Conservation (phyloP, 2,329 filamentous ascomycete genomes). For the Helotiales sp. region DNA sequence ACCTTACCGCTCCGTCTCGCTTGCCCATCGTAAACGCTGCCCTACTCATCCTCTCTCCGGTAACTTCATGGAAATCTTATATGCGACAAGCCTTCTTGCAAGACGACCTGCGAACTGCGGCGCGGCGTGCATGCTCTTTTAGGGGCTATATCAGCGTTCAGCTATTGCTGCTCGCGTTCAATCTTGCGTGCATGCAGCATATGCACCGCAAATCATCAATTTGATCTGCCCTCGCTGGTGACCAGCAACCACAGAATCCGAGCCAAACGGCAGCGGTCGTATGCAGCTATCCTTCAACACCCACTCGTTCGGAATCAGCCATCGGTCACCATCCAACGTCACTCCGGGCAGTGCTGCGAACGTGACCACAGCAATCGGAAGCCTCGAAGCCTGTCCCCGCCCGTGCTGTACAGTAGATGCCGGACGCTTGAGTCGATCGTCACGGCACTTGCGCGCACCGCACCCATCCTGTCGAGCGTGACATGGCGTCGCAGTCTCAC, state of each 20-base stretch:
- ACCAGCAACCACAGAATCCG: neutral
- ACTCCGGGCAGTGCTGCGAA: neutral
- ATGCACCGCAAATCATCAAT: conserved; percentile 12
- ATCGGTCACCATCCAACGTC: neutral
- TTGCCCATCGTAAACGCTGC: neutral
- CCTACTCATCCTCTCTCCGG: too few relatives aligned
- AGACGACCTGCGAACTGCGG: neutral
- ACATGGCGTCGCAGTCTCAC: conserved; percentile 4
- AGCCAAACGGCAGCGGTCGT: neutral
- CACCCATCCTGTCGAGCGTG: neutral
- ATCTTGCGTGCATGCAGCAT: conserved; percentile 4
- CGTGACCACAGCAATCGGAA: neutral
- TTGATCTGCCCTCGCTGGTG: neutral
- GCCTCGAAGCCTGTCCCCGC: neutral
- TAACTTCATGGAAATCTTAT: neutral
- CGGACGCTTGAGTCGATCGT: conserved; percentile 7
- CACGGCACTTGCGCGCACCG: conserved; percentile 12
- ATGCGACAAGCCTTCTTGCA: neutral
- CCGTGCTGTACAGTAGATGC: neutral
- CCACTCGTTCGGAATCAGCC: neutral
- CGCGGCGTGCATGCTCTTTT: neutral
- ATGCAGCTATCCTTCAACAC: neutral
- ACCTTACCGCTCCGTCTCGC: neutral
- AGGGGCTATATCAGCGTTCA: neutral
- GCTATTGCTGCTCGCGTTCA: neutral